Evolutionary conservation across 2,329 filamentous ascomycete species (phyloP).

Genomic region (Sporothrix phasma): DNA sequence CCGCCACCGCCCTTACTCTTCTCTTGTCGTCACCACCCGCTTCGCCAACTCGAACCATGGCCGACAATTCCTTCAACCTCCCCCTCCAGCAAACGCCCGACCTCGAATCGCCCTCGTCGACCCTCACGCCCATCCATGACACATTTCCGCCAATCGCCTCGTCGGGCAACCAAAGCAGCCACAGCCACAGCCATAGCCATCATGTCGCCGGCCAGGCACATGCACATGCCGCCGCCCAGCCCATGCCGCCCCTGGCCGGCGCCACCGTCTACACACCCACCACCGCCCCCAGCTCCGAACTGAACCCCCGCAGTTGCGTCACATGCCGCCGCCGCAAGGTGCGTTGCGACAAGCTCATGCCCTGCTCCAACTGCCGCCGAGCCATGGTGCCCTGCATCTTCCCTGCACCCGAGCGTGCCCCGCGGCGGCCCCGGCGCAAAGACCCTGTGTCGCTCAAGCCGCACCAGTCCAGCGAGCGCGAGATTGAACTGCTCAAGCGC

Average conservation of each 20-base stretch:
- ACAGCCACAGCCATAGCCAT: slow-evolving; percentile 5
- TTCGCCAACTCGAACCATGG: slow-evolving; percentile 4
- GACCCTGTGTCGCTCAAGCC: slow-evolving; percentile 40
- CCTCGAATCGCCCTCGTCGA: slow-evolving; percentile 13
- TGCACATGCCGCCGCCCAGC: slow-evolving; percentile 10
- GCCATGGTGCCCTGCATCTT: slow-evolving; percentile 43
- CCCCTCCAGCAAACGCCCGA: slow-evolving; percentile 12
- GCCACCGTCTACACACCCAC: slow-evolving; percentile 24
- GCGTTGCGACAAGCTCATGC: slow-evolving; percentile 45
- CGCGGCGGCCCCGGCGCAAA: slow-evolving; percentile 49
- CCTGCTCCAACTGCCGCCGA: slow-evolving; percentile 47
- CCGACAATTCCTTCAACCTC: slow-evolving; percentile 2
- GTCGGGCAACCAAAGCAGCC: not conserved
- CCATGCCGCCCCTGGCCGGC: slow-evolving; percentile 21
- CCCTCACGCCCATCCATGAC: slow-evolving; percentile 1
- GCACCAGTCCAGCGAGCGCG: slow-evolving; percentile 50
- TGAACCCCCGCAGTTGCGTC: slow-evolving; percentile 38
- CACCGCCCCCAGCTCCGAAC: slow-evolving; percentile 19
- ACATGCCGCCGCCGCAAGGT: slow-evolving; percentile 46
- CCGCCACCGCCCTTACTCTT: not conserved
- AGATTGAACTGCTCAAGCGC: slow-evolving; percentile 61
- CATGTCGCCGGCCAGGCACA: slow-evolving; percentile 12
- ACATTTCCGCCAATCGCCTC: not conserved
- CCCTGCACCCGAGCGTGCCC: slow-evolving; percentile 39
- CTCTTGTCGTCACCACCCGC: not conserved